A percentile compares a stretch with the other conserved stretches of the same genome.
These are phyloP conservation scores for Trichomonas vaginalis DNA, from an alignment of 208 protist species.

Conservation along the genomic window DNA sequence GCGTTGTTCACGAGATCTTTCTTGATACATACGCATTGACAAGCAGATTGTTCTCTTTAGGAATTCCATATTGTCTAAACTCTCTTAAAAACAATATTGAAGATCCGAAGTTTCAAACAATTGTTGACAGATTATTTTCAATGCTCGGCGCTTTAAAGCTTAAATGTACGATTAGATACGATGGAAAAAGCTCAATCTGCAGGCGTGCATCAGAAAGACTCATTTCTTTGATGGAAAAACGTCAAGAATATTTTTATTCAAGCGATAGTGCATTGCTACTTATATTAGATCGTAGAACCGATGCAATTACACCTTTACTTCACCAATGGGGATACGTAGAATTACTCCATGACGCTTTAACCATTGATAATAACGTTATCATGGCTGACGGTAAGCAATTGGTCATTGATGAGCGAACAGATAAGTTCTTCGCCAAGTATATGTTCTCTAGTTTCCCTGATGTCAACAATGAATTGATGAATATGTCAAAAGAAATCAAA, in stretches of 20 bases:
- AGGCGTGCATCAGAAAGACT: not conserved
- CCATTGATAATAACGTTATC: not conserved
- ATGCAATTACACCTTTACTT: not conserved
- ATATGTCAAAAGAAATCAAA: not conserved
- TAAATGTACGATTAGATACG: not conserved
- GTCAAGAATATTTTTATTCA: not conserved
- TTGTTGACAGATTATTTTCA: not conserved
- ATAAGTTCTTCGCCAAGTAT: not conserved
- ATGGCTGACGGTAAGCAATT: not conserved
- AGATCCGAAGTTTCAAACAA: not conserved
- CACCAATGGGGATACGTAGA: not conserved
- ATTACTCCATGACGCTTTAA: not conserved
- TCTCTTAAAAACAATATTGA: not conserved
- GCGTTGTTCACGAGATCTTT: constrained; percentile 10
- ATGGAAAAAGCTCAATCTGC: not conserved
- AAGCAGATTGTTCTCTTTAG: not conserved
- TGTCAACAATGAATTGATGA: not conserved
- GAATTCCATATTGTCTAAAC: not conserved
- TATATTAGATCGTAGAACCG: not conserved
- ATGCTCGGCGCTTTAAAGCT: not conserved
- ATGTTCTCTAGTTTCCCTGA: not conserved
- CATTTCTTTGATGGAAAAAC: not conserved
- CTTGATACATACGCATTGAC: not conserved
- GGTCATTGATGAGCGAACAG: not conserved
- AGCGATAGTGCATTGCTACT: not conserved